Percentiles rank a stretch among this genome's conserved stretches.
These are phyloP conservation scores for Echium plantagineum DNA, from an alignment of 257 asterid species.

Conservation along the genomic window DNA sequence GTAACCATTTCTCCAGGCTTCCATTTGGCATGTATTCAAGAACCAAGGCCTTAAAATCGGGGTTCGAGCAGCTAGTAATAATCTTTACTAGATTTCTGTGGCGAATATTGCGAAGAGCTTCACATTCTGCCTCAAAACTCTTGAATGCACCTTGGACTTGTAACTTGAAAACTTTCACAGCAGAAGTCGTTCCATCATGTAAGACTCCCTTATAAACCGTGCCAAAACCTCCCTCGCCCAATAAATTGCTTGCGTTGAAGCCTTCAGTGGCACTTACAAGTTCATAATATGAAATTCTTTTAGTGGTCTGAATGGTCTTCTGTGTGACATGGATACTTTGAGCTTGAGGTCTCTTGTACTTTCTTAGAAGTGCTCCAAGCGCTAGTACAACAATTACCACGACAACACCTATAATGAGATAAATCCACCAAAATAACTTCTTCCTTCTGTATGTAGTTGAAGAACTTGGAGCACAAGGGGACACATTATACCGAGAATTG, in stretches of 20 bases:
- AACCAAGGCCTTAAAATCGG: constrained; percentile 8
- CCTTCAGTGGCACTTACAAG: constrained; percentile 1
- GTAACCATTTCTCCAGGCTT: constrained; percentile 9
- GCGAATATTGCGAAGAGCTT: neutral
- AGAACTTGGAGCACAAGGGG: constrained; percentile 8
- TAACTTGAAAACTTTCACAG: constrained; percentile 13
- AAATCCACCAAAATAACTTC: neutral
- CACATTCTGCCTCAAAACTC: constrained; percentile 11
- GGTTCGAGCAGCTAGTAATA: constrained; percentile 6
- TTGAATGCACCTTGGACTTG: constrained; percentile 1
- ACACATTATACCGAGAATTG: neutral
- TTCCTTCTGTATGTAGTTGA: neutral
- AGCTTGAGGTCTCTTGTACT: neutral
- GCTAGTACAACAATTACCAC: neutral
- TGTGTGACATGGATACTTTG: neutral
- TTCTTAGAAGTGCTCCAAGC: neutral
- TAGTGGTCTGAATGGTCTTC: neutral
- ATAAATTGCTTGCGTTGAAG: constrained; percentile 5
- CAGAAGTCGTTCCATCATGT: constrained; percentile 5
- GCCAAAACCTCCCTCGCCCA: constrained; percentile 14
- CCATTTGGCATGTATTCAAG: constrained; percentile 14
- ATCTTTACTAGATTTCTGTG: constrained; percentile 9
- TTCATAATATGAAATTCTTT: constrained; percentile 6
- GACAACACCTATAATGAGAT: neutral
- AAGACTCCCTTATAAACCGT: constrained; percentile 11